Conservation (phyloP, 805 yeast genomes). For the Ogataea nitratoaversa region DNA sequence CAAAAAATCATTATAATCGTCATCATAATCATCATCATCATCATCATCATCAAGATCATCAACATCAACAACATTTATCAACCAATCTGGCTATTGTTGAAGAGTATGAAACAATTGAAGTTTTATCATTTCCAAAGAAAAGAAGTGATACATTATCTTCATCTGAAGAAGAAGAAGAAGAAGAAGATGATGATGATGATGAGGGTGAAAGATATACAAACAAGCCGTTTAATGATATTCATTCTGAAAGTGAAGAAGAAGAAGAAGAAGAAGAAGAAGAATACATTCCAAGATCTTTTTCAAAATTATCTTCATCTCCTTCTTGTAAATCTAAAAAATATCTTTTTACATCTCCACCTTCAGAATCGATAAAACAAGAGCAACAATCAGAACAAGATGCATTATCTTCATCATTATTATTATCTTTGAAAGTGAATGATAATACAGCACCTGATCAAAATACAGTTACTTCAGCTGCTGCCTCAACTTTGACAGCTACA, state of each 20-base stretch:
- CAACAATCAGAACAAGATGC: not conserved
- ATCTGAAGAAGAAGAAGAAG: slow-evolving; percentile 13
- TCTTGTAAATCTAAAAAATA: slow-evolving; percentile 10
- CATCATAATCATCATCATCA: slow-evolving; percentile 1
- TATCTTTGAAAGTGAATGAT: not conserved
- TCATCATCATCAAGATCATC: slow-evolving; percentile 2
- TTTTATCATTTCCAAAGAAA: slow-evolving; percentile 6
- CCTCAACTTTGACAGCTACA: slow-evolving; percentile 8
- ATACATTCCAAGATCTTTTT: slow-evolving; percentile 8
- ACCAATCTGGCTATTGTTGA: slow-evolving; percentile 12
- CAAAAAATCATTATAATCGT: not conserved
- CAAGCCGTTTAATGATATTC: too few relatives aligned
- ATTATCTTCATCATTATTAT: not conserved
- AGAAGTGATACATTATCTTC: slow-evolving; percentile 6
- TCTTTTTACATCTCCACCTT: slow-evolving; percentile 1
- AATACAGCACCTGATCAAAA: not conserved
- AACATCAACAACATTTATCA: slow-evolving; percentile 1
- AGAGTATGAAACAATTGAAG: slow-evolving; percentile 17
- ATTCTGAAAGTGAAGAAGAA: too few relatives aligned
- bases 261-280: slow-evolving; percentile 15
- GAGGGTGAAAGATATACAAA: slow-evolving; percentile 21
- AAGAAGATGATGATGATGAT: slow-evolving; percentile 21
- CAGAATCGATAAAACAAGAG: not conserved
- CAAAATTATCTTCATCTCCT: slow-evolving; percentile 13
- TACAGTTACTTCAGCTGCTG: slow-evolving; percentile 3